Conservation (phyloP, 805 yeast species). For the Kodamaea jinghongensis region DNA sequence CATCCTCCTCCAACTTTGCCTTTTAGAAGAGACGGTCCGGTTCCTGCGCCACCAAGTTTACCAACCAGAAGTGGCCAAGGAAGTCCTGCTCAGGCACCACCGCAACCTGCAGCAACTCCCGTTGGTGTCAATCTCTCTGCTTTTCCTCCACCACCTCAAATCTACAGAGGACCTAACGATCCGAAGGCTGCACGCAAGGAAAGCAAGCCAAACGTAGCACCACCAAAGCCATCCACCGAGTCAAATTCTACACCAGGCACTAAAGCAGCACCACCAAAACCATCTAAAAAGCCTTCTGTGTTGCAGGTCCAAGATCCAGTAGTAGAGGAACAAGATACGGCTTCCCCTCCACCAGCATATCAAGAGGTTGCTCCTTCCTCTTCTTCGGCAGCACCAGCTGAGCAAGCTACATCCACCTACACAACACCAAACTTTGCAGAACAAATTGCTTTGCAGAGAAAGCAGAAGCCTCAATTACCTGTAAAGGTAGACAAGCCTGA, state of each 20-base stretch:
- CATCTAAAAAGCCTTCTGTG: conserved; percentile 29
- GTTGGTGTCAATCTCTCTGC: conserved; percentile 1
- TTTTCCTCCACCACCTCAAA: conserved; percentile 18
- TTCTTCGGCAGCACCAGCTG: background rate
- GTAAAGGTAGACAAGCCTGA: conserved; percentile 16
- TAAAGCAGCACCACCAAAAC: conserved; percentile 42
- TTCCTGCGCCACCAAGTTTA: conserved; percentile 7
- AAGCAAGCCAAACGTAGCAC: background rate
- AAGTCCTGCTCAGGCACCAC: conserved; percentile 7
- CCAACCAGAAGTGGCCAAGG: background rate
- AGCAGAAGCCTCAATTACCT: conserved; percentile 3
- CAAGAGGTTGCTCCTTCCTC: background rate
- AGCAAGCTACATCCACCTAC: too few relatives aligned
- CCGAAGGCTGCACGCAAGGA: conserved; percentile 1
- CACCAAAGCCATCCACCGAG: background rate
- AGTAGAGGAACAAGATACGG: background rate
- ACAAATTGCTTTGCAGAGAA: conserved; percentile 20
- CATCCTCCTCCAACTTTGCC: conserved; percentile 4
- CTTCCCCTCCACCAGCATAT: background rate
- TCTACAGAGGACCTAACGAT: conserved; percentile 8
- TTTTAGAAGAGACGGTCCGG: background rate
- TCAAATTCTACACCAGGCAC: background rate
- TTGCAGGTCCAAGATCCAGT: conserved; percentile 4
- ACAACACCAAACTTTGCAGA: conserved; percentile 26
- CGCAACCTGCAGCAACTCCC: conserved; percentile 2